Conservation (phyloP, 129 eudicot species). For the Tanacetum coccineum region DNA sequence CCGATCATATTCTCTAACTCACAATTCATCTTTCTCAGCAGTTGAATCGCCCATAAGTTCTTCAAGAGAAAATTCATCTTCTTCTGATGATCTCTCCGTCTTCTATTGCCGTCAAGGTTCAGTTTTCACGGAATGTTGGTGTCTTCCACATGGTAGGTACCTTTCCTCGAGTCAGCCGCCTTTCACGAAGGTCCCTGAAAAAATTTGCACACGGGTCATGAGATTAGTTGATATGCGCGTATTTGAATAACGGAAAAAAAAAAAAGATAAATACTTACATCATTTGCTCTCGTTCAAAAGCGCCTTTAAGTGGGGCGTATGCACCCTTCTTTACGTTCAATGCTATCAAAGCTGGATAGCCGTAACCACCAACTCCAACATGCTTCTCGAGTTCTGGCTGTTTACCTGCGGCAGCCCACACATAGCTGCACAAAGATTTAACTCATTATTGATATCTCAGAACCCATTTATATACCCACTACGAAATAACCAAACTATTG, state of each 20-base stretch:
- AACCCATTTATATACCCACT: background rate
- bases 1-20: conserved; percentile 29
- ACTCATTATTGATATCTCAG: background rate
- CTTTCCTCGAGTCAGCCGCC: conserved; percentile 83
- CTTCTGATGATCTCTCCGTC: conserved; percentile 83
- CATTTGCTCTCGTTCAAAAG: conserved; percentile 74
- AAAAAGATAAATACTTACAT: conserved; percentile 41
- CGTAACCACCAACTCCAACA: conserved; percentile 96
- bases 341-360: conserved; percentile 93
- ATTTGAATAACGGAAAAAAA: background rate
- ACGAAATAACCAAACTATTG: background rate
- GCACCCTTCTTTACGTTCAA: conserved; percentile 78
- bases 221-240: background rate
- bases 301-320: conserved; percentile 77
- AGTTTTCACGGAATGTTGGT: conserved; percentile 49
- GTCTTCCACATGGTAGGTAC: conserved; percentile 60
- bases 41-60: conserved; percentile 75
- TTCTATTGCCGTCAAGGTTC: conserved; percentile 87
- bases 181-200: conserved; percentile 75
- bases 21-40: conserved; percentile 45
- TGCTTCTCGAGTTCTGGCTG: conserved; percentile 88
- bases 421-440: conserved; percentile 53
- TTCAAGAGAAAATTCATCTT: conserved; percentile 88
- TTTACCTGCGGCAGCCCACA: conserved; percentile 94
- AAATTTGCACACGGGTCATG: conserved; percentile 5